Base-by-base conservation (phyloP, 805 yeast species). In the Yamadazyma paraphyllophila region DNA sequence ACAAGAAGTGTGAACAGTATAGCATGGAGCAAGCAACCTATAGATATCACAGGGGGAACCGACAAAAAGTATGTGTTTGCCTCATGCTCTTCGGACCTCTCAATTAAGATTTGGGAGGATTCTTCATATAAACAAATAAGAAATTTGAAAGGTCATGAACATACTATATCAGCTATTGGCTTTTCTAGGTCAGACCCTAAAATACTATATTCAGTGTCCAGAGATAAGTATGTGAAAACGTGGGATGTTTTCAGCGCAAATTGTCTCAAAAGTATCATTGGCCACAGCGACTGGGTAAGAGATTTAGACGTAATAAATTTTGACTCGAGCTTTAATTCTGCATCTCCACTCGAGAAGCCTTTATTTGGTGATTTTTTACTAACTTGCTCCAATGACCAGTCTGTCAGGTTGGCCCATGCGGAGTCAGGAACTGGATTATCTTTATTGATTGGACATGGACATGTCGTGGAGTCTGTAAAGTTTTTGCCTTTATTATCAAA, bases 211-310 rank as follows among this genome's bases (percentile, higher is more conserved):
- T 78, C 85, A 10, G 80, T 81, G 26, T 82, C 89, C 1, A 67
- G 91, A 46, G 92, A 85, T 56, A 71, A 69, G 7, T 59, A 82
- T 1, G 74, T 83, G 6, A 81, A 76, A 54, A 56, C 80, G 2
- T 85, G 91, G 91, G 86, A 86, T 61, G 57, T 84, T 6, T 63
- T 69, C 2, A 73, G 80, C 3, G 96, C 96, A 0, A 81, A 79
- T 73, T 79, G 89, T 48, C 53, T 80, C 13, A 74, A 76, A 48
- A 79, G 87, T 0, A 79, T 89, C 46, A 73, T 77, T 12, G 92
- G 91, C 1, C 97, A 91, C 63, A 77, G 87, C 8, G 96, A 89
- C 52, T 91, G 97, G 97, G 89, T 89, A 3, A 70, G 96, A 46
- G 71, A 79, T 9, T 52, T 89, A 2, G 88, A 82, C 50, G 67